Conservation (phyloP, 116 monocot genomes). For the Posidonia oceanica region DNA sequence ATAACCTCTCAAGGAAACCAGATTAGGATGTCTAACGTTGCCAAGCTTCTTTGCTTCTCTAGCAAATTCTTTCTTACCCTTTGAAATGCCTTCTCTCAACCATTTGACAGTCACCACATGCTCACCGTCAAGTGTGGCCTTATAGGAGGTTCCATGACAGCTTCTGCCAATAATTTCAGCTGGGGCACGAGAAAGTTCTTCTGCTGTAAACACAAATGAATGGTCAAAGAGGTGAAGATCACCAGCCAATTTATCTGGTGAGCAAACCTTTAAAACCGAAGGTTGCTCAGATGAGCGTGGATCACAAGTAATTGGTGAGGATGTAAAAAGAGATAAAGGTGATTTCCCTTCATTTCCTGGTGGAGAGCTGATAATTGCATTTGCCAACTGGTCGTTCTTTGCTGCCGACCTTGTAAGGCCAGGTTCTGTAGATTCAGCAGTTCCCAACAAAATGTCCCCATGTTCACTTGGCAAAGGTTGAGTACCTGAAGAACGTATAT, state of each 20-base stretch:
- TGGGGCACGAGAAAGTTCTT: slow-evolving; percentile 73
- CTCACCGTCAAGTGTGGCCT: slow-evolving; percentile 51
- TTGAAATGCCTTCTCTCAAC: slow-evolving; percentile 63
- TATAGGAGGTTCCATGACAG: slow-evolving; percentile 76
- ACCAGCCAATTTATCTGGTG: slow-evolving; percentile 63
- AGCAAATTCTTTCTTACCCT: slow-evolving; percentile 71
- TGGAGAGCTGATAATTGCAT: slow-evolving; percentile 3
- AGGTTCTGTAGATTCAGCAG: slow-evolving; percentile 10
- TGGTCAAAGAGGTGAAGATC: slow-evolving; percentile 74
- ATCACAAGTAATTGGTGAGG: slow-evolving; percentile 20
- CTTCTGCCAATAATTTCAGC: slow-evolving; percentile 80
- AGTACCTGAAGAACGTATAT: slow-evolving; percentile 11
- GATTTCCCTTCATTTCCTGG: slow-evolving; percentile 7
- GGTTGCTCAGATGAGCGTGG: slow-evolving; percentile 12
- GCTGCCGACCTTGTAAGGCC: slow-evolving; percentile 8
- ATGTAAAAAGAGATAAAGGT: slow-evolving; percentile 24
- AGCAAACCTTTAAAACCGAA: slow-evolving; percentile 30
- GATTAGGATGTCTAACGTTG: slow-evolving; percentile 51
- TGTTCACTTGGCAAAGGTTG: slow-evolving; percentile 12
- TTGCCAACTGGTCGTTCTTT: neutral
- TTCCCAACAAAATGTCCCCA: slow-evolving; percentile 4
- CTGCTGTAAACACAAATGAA: slow-evolving; percentile 35
- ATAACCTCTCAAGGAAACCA: slow-evolving; percentile 53
- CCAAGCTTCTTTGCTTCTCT: slow-evolving; percentile 81
- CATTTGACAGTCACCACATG: slow-evolving; percentile 57